phyloP scores from a whole-genome alignment of 768 basidiomycete genomes.

The Gloeopeniophorella convolvens region DNA sequence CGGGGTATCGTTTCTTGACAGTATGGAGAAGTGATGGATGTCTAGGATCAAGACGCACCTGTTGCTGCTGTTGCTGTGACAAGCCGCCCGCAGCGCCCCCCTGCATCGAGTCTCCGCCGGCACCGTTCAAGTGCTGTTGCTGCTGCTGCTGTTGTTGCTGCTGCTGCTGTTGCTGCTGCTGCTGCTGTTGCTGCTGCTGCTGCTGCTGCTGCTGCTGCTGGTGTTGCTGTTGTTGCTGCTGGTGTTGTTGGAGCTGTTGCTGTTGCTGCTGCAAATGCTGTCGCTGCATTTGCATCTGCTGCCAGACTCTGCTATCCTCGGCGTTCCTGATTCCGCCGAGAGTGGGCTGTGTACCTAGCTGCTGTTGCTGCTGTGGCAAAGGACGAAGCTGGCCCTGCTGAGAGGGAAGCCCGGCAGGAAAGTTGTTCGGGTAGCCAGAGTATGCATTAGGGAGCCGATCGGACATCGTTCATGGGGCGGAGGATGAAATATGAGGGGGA shows the following conservation, averaged over 20 bases:
- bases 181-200: background rate
- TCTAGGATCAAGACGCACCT: slow-evolving; percentile 7
- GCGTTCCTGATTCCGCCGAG: slow-evolving; percentile 16
- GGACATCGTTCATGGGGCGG: slow-evolving; percentile 22
- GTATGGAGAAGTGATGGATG: background rate
- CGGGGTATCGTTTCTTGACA: too few species aligned
- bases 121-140: background rate
- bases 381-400: slow-evolving; percentile 18
- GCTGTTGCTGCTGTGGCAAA: slow-evolving; percentile 10
- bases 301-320: slow-evolving; percentile 13
- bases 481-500: slow-evolving; percentile 11
- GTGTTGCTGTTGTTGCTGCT: slow-evolving; percentile 10
- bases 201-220: slow-evolving; percentile 15
- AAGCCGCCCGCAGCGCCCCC: background rate
- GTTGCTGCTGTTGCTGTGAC: slow-evolving; percentile 4
- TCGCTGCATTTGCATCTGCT: slow-evolving; percentile 11
- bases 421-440: slow-evolving; percentile 14
- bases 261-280: slow-evolving; percentile 12
- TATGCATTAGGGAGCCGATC: slow-evolving; percentile 20
- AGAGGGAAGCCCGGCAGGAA: slow-evolving; percentile 5
- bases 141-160: background rate
- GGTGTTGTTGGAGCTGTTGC: slow-evolving; percentile 6
- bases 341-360: slow-evolving; percentile 11
- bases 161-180: background rate
- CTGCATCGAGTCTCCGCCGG: slow-evolving; percentile 11